Evolutionary conservation across 257 asterid genomes (phyloP).

Genomic region (Linderniella brevidens): DNA sequence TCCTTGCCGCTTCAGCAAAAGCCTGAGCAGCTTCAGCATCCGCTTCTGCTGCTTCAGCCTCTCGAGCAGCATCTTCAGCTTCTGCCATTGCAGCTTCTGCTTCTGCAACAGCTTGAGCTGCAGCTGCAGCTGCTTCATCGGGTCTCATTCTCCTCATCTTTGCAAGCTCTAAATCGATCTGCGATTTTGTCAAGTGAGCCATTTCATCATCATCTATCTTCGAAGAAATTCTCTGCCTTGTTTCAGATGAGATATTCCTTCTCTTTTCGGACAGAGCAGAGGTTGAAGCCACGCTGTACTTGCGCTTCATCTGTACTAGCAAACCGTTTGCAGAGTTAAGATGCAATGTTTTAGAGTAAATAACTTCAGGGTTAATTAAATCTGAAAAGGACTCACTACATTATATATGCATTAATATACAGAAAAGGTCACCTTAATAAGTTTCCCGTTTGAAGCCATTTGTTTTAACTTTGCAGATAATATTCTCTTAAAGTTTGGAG

Average conservation of each 20-base stretch:
- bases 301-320: slow-evolving; percentile 47
- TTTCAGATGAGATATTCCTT: slow-evolving; percentile 32
- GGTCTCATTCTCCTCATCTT: slow-evolving; percentile 60
- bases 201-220: slow-evolving; percentile 28
- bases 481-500: slow-evolving; percentile 80
- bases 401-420: neutral
- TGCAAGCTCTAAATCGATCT: slow-evolving; percentile 57
- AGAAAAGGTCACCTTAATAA: slow-evolving; percentile 39
- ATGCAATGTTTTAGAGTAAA: neutral
- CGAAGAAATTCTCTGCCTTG: slow-evolving; percentile 32
- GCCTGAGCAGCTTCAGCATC: slow-evolving; percentile 94
- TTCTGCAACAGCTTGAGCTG: slow-evolving; percentile 93
- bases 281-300: slow-evolving; percentile 44
- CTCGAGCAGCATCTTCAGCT: slow-evolving; percentile 88
- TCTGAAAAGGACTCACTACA: too few species aligned
- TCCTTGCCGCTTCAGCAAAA: slow-evolving; percentile 79
- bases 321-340: slow-evolving; percentile 5
- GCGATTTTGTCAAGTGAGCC: slow-evolving; percentile 29
- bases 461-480: slow-evolving; percentile 74
- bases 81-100: slow-evolving; percentile 95
- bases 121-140: slow-evolving; percentile 83
- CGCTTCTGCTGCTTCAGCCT: slow-evolving; percentile 89
- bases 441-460: slow-evolving; percentile 69
- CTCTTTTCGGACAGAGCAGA: slow-evolving; percentile 36
- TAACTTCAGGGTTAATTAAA: slow-evolving; percentile 1